These are phyloP conservation scores for Colletotrichum ledebouriae DNA, from an alignment of 2,329 filamentous ascomycete species.

Conservation along the genomic window DNA sequence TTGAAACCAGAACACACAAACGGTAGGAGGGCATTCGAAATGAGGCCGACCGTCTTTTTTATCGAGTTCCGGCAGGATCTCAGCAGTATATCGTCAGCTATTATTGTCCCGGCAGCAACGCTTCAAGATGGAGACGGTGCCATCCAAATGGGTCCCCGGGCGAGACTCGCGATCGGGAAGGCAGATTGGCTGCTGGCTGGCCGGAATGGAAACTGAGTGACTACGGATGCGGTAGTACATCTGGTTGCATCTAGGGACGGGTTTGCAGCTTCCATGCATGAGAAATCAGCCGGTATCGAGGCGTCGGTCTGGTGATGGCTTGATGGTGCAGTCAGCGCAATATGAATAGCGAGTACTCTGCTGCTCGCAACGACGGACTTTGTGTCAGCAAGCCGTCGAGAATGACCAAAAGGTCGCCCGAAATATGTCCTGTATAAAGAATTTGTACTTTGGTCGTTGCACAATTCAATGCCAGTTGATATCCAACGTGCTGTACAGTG, in stretches of 20 bases:
- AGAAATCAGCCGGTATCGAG: not conserved
- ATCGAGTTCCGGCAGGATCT: not conserved
- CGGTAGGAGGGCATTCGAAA: slow-evolving; percentile 15
- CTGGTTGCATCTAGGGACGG: not conserved
- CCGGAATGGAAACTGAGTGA: slow-evolving; percentile 1
- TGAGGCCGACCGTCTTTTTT: slow-evolving; percentile 13
- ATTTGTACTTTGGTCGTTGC: not conserved
- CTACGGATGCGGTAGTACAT: not conserved
- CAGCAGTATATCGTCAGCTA: slow-evolving; percentile 10
- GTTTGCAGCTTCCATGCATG: not conserved
- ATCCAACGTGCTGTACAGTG: slow-evolving; percentile 13
- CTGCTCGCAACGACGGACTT: not conserved
- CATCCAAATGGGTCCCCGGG: not conserved
- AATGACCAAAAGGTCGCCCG: not conserved
- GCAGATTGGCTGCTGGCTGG: slow-evolving; percentile 22
- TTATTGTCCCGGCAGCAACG: slow-evolving; percentile 8
- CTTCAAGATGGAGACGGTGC: slow-evolving; percentile 15
- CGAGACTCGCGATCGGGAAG: slow-evolving; percentile 21
- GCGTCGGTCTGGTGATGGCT: slow-evolving; percentile 18
- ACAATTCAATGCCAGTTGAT: not conserved
- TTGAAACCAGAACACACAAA: slow-evolving; percentile 35
- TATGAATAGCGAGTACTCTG: not conserved
- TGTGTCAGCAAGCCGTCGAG: slow-evolving; percentile 3
- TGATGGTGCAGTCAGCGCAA: not conserved
- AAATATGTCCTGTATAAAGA: not conserved